Evolutionary conservation across 768 basidiomycete species (phyloP).

Genomic region (Fistulinella prunicolor): DNA sequence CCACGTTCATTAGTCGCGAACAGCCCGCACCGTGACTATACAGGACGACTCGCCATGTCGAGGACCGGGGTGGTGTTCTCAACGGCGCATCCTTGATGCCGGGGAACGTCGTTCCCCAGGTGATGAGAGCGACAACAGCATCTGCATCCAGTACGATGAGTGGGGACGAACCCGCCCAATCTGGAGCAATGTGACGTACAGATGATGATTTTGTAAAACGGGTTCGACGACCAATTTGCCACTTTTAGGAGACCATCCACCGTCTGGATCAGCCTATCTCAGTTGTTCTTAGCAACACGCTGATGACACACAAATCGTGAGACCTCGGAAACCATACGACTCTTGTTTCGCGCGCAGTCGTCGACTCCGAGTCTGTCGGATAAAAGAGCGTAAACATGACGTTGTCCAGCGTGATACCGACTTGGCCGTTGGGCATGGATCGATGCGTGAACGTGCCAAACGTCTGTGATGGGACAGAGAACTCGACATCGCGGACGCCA

Average conservation of each 20-base stretch:
- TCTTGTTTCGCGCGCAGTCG: neutral
- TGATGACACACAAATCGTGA: neutral
- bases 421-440: constrained; percentile 16
- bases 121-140: constrained; percentile 23
- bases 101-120: constrained; percentile 33
- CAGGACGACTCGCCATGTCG: constrained; percentile 39
- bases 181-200: constrained; percentile 12
- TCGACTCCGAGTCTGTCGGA: constrained; percentile 23
- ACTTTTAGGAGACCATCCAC: constrained; percentile 33
- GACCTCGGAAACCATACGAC: constrained; percentile 30
- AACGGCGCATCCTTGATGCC: constrained; percentile 27
- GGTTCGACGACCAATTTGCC: constrained; percentile 30
- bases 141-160: constrained; percentile 9
- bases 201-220: constrained; percentile 20
- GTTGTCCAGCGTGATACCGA: constrained; percentile 29
- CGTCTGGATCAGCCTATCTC: constrained; percentile 28
- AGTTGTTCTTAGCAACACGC: neutral
- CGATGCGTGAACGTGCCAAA: constrained; percentile 29
- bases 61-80: constrained; percentile 9
- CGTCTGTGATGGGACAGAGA: constrained; percentile 23
- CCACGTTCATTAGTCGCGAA: constrained; percentile 38
- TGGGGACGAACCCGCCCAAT: neutral
- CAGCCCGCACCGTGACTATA: constrained; percentile 48
- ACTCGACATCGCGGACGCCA: constrained; percentile 34
- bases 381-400: constrained; percentile 34